phyloP scores from a whole-genome alignment of 495 filamentous ascomycete species.

The Echria macrotheca region DNA sequence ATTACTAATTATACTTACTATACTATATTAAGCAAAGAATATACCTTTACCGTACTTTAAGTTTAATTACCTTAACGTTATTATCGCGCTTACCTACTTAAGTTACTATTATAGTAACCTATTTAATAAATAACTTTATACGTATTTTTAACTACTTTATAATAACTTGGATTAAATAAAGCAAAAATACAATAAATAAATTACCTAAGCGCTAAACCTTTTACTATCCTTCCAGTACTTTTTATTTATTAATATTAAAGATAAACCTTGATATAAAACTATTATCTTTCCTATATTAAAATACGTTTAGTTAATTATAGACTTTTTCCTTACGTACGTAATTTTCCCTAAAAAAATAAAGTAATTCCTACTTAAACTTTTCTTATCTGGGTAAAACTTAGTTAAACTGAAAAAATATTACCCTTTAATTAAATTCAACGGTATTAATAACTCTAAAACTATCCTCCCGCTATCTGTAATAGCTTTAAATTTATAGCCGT shows the following conservation, averaged over 20 bases:
- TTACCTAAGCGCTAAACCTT: too few relatives aligned
- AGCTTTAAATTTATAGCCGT: conserved; percentile 54
- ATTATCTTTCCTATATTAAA: too few relatives aligned
- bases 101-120: conserved; percentile 67
- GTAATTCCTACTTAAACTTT: too few relatives aligned
- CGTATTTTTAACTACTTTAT: too few relatives aligned
- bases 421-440: conserved; percentile 62
- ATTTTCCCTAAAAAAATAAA: too few relatives aligned
- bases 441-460: conserved; percentile 61
- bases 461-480: conserved; percentile 51
- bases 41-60: conserved; percentile 57
- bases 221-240: too few relatives aligned
- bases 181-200: too few relatives aligned
- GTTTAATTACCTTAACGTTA: conserved; percentile 69
- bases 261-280: too few relatives aligned
- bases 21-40: conserved; percentile 70
- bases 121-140: conserved; percentile 43
- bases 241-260: too few relatives aligned
- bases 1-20: conserved; percentile 50
- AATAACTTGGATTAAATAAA: too few relatives aligned
- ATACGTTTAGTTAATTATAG: conserved; percentile 48
- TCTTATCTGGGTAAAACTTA: too few relatives aligned
- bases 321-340: conserved; percentile 57
- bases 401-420: conserved; percentile 35
- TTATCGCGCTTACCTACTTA: conserved; percentile 59